A percentile compares a stretch with the other conserved stretches of the same genome.
Conservation (phyloP, 257 asterid species). For the Fraxinus americana region DNA sequence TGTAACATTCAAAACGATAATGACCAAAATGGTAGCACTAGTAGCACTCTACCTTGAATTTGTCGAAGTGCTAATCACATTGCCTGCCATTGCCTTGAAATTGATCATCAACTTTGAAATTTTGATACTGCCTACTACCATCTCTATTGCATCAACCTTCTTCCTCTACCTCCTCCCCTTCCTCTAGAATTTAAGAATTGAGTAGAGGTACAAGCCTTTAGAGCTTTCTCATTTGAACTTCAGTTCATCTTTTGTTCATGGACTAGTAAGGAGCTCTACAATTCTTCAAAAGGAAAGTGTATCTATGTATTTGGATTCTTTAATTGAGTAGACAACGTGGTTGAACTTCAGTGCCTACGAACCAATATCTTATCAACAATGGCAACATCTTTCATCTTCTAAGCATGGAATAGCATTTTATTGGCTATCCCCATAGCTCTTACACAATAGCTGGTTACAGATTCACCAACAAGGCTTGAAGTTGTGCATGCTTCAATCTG, state of each 20-base stretch:
- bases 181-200: neutral
- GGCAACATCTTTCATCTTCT: neutral
- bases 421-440: neutral
- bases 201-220: neutral
- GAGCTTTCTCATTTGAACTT: slow-evolving; percentile 4
- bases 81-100: neutral
- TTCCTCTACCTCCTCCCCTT: neutral
- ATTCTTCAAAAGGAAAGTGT: neutral
- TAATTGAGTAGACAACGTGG: neutral
- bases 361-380: slow-evolving; percentile 7
- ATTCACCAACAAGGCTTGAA: neutral
- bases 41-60: slow-evolving; percentile 4
- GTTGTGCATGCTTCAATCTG: neutral
- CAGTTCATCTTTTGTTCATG: neutral
- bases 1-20: neutral
- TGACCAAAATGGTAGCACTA: slow-evolving; percentile 8
- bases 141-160: neutral
- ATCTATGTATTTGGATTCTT: neutral
- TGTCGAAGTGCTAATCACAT: neutral
- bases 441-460: neutral
- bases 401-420: slow-evolving; percentile 3
- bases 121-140: neutral
- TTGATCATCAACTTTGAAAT: neutral
- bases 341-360: neutral
- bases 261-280: neutral